A percentile compares a stretch with the other conserved stretches of the same genome.
phyloP scores from a whole-genome alignment of 495 filamentous ascomycete genomes.

The Annulohypoxylon moriforme region DNA sequence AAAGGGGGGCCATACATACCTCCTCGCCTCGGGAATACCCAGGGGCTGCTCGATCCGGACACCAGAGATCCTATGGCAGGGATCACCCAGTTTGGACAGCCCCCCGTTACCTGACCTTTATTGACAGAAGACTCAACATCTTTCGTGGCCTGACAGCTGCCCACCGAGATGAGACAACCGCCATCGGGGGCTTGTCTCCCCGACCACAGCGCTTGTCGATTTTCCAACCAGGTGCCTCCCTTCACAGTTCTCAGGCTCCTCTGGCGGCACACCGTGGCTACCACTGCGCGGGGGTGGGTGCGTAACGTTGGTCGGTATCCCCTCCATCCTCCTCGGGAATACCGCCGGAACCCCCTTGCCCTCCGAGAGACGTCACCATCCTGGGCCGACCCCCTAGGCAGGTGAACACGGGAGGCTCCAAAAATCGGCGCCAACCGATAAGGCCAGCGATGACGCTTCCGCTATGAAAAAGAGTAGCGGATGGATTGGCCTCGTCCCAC shows the following conservation, averaged over 20 bases:
- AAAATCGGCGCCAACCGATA: not conserved
- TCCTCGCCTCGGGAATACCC: slow-evolving; percentile 14
- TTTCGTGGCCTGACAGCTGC: slow-evolving; percentile 1
- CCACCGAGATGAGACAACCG: not conserved
- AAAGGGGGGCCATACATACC: not conserved
- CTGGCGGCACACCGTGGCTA: not conserved
- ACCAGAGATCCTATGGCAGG: not conserved
- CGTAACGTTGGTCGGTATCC: not conserved
- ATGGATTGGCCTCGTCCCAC: slow-evolving; percentile 6
- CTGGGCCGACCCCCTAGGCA: not conserved
- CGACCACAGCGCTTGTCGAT: slow-evolving; percentile 10
- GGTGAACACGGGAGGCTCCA: not conserved
- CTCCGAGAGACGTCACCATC: not conserved
- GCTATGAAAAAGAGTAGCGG: not conserved
- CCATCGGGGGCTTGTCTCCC: slow-evolving; percentile 3
- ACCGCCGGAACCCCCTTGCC: slow-evolving; percentile 12
- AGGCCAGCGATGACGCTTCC: not conserved
- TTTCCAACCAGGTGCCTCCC: not conserved
- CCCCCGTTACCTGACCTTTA: slow-evolving; percentile 28
- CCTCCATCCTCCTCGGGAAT: not conserved
- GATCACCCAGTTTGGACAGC: not conserved
- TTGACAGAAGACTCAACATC: slow-evolving; percentile 3
- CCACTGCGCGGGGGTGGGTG: slow-evolving; percentile 12
- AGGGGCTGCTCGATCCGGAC: slow-evolving; percentile 17
- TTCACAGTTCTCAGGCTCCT: not conserved